Evolutionary conservation across 116 monocot genomes (phyloP), one percentile per base, ranked within the genome.

Genomic region (Posidonia oceanica): DNA sequence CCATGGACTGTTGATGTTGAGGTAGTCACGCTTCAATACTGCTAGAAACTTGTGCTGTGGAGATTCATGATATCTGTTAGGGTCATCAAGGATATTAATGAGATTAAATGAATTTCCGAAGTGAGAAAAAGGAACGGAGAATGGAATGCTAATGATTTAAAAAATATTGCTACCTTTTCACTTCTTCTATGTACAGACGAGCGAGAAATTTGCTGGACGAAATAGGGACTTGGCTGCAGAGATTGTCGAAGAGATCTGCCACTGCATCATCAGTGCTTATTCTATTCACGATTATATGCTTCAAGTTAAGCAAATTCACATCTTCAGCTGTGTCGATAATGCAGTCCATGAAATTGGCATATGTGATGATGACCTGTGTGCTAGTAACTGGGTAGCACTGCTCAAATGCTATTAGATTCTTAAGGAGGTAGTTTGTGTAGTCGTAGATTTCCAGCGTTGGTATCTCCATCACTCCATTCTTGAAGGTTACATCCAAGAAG

Each of bases 381-480:
- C 20, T 3, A 3, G 54, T 23, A 11, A n/a, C 7, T 4, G 64
- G 66, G 41, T 55, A 66, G 55, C 74, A 74, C 22, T 66, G 74
- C 74, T 74, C 74, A n/a, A 74, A 74, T 3, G 74, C 66, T 36
- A 74, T 53, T 1, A 74, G 55, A 38, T 66, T 74, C 15, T 66
- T 36, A 21, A 74, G 41, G 7, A 66, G 4, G 16, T 18, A 20
- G 12, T 56, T 7, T 20, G 22, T 59, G 40, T 66, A 56, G 38
- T 74, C 37, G 55, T 14, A 66, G 7, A 66, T 14, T 1, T 21
- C 13, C 62, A 74, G 3, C 1, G 4, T 5, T 5, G 74, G 74
- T 1, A 74, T 38, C 74, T 74, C 65, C 16, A 74, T 40, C 21
- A 54, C 56, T 37, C 74, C 66, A 1, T 51, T 53, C 38, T 44